These are phyloP conservation scores for Echinochloa phyllopogon DNA, from an alignment of 176 grass and related monocot genomes.

Conservation along the genomic window DNA sequence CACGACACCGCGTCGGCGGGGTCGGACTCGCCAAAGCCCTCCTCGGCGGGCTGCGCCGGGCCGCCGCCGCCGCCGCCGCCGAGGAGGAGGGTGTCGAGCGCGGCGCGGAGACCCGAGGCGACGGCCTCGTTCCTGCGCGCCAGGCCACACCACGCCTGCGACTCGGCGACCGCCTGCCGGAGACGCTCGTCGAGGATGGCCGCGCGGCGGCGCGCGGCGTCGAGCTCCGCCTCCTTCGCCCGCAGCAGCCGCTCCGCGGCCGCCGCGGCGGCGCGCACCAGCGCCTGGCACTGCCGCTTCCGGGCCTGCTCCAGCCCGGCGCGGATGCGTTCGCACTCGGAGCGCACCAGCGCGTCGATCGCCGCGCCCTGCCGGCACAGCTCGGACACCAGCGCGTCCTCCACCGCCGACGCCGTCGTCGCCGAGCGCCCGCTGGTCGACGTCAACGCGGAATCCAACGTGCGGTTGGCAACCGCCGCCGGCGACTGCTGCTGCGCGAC, in stretches of 20 bases:
- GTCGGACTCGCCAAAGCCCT: slow-evolving; percentile 61
- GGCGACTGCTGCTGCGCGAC: neutral
- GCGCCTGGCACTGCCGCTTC: slow-evolving; percentile 49
- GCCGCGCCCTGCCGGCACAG: slow-evolving; percentile 45
- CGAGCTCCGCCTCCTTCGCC: slow-evolving; percentile 53
- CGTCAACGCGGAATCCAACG: slow-evolving; percentile 27
- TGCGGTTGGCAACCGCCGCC: neutral
- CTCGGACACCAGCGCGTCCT: neutral
- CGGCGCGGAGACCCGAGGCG: slow-evolving; percentile 44
- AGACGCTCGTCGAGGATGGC: slow-evolving; percentile 58
- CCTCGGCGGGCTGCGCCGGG: slow-evolving; percentile 1
- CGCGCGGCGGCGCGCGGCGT: slow-evolving; percentile 17
- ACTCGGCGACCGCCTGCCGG: slow-evolving; percentile 45
- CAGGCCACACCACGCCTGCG: slow-evolving; percentile 50
- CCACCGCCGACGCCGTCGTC: neutral
- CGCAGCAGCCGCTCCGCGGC: neutral
- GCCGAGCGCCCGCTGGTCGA: slow-evolving; percentile 54
- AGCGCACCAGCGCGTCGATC: slow-evolving; percentile 49
- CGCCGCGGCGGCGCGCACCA: slow-evolving; percentile 11
- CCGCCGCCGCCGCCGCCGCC: neutral
- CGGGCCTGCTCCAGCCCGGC: slow-evolving; percentile 36
- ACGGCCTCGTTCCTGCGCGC: slow-evolving; percentile 56
- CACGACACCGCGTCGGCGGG: slow-evolving; percentile 35
- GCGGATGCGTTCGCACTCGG: slow-evolving; percentile 51
- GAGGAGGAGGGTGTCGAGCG: slow-evolving; percentile 49